A percentile compares a stretch with the other conserved stretches of the same genome.
Evolutionary conservation across 2,329 filamentous ascomycete genomes (phyloP).

Genomic region (Trichophaea hybrida): DNA sequence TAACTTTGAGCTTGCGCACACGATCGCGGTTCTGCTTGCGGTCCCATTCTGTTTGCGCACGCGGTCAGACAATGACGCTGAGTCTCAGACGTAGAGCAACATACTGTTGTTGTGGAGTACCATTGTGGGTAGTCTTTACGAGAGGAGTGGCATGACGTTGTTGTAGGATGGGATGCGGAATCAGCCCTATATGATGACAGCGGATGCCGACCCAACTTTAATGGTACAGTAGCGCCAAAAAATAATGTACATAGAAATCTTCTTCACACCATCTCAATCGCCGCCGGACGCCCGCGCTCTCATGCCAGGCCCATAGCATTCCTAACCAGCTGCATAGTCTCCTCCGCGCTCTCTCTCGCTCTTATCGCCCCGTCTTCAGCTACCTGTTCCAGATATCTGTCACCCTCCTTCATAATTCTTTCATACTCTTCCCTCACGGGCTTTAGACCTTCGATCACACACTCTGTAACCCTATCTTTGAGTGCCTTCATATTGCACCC

Average conservation of each 20-base stretch:
- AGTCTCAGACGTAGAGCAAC: slow-evolving; percentile 4
- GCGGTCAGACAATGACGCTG: background rate
- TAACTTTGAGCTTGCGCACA: slow-evolving; percentile 25
- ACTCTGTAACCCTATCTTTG: slow-evolving; percentile 49
- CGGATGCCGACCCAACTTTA: no score
- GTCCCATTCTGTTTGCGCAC: slow-evolving; percentile 25
- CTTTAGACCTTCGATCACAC: slow-evolving; percentile 40
- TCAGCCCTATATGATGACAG: no score
- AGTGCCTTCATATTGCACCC: slow-evolving; percentile 36
- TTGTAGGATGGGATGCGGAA: no score
- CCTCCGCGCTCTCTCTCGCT: slow-evolving; percentile 47
- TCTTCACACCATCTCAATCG: no score
- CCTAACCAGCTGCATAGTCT: slow-evolving; percentile 36
- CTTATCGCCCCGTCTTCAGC: slow-evolving; percentile 44
- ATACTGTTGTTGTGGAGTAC: slow-evolving; percentile 27
- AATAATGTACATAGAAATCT: no score
- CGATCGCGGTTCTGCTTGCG: slow-evolving; percentile 26
- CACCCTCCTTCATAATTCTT: slow-evolving; percentile 37
- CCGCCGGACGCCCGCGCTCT: background rate
- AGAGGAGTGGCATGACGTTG: no score
- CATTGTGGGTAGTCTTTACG: slow-evolving; percentile 13
- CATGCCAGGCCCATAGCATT: slow-evolving; percentile 31
- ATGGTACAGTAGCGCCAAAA: no score
- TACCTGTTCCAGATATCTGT: slow-evolving; percentile 44
- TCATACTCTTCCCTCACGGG: slow-evolving; percentile 45